Evolutionary conservation across 495 filamentous ascomycete genomes (phyloP).

Genomic region (Hyaloscypha hepaticicola): DNA sequence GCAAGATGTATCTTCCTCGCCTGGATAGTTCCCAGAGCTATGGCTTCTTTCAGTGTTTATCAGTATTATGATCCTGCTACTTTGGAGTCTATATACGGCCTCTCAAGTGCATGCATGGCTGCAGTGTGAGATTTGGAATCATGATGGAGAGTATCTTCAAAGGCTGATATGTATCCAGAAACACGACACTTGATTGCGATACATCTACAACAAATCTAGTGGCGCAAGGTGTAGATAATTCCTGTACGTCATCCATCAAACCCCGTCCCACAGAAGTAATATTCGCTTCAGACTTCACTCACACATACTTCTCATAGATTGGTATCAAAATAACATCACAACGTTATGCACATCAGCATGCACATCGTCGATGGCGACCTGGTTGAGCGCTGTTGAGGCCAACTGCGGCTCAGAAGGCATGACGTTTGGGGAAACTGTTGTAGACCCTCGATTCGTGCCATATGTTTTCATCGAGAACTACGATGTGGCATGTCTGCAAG

Average conservation of each 20-base stretch:
- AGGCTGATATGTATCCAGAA: slow-evolving; percentile 4
- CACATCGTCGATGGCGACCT: not conserved
- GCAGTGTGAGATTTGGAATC: slow-evolving; percentile 7
- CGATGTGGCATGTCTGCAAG: slow-evolving; percentile 15
- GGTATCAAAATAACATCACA: slow-evolving; percentile 10
- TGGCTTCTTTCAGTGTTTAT: slow-evolving; percentile 13
- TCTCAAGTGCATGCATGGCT: slow-evolving; percentile 7
- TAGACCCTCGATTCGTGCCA: not conserved
- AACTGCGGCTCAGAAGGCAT: not conserved
- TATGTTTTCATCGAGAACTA: slow-evolving; percentile 5
- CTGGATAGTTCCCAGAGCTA: slow-evolving; percentile 1
- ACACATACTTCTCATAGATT: slow-evolving; percentile 9
- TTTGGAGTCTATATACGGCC: slow-evolving; percentile 1
- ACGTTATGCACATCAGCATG: slow-evolving; percentile 11
- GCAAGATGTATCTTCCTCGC: not conserved
- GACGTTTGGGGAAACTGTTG: slow-evolving; percentile 1
- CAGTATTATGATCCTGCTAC: slow-evolving; percentile 11
- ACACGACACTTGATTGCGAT: slow-evolving; percentile 10
- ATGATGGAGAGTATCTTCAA: not conserved
- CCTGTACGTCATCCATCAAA: not conserved
- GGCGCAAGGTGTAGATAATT: slow-evolving; percentile 2
- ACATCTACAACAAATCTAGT: slow-evolving; percentile 1
- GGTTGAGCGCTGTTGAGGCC: slow-evolving; percentile 5
- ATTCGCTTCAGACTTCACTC: not conserved
- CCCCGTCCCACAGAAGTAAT: not conserved